These are phyloP conservation scores for Wilcoxina mikolae DNA, from an alignment of 495 filamentous ascomycete genomes.

Conservation along the genomic window DNA sequence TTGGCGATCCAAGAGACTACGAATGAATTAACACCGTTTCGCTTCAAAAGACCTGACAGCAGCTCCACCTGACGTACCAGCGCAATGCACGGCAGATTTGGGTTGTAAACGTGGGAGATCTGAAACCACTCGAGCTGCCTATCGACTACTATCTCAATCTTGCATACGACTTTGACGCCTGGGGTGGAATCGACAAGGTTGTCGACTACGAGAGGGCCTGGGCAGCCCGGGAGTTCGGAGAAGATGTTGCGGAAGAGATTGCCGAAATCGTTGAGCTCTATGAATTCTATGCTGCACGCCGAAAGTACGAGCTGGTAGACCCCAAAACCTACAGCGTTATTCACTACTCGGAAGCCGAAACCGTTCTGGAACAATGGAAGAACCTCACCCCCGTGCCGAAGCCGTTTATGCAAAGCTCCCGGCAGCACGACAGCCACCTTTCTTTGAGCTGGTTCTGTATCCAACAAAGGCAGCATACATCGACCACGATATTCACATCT, in stretches of 20 bases:
- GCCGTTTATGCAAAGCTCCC: slow-evolving; percentile 41
- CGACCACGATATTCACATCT: slow-evolving; percentile 47
- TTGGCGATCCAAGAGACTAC: slow-evolving; percentile 47
- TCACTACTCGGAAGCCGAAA: slow-evolving; percentile 59
- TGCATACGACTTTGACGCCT: slow-evolving; percentile 46
- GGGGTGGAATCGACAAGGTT: slow-evolving; percentile 39
- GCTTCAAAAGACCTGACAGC: slow-evolving; percentile 48
- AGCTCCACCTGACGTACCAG: slow-evolving; percentile 48
- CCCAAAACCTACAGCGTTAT: slow-evolving; percentile 47
- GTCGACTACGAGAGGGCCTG: slow-evolving; percentile 42
- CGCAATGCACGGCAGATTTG: slow-evolving; percentile 52
- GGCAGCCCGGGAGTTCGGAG: slow-evolving; percentile 47
- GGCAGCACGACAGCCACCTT: slow-evolving; percentile 38
- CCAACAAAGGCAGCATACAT: slow-evolving; percentile 48
- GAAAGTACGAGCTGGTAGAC: slow-evolving; percentile 58
- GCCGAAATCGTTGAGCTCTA: slow-evolving; percentile 45
- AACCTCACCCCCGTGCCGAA: slow-evolving; percentile 40
- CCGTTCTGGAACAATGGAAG: slow-evolving; percentile 48
- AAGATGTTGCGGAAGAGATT: slow-evolving; percentile 36
- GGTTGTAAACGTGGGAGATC: slow-evolving; percentile 59
- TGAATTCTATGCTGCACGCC: slow-evolving; percentile 45
- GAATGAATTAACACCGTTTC: slow-evolving; percentile 63
- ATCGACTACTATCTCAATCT: slow-evolving; percentile 54
- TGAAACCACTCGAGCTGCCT: slow-evolving; percentile 55
- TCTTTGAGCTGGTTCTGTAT: slow-evolving; percentile 58